Evolutionary conservation across 768 basidiomycete species (phyloP).

Genomic region (Trametes cubensis): DNA sequence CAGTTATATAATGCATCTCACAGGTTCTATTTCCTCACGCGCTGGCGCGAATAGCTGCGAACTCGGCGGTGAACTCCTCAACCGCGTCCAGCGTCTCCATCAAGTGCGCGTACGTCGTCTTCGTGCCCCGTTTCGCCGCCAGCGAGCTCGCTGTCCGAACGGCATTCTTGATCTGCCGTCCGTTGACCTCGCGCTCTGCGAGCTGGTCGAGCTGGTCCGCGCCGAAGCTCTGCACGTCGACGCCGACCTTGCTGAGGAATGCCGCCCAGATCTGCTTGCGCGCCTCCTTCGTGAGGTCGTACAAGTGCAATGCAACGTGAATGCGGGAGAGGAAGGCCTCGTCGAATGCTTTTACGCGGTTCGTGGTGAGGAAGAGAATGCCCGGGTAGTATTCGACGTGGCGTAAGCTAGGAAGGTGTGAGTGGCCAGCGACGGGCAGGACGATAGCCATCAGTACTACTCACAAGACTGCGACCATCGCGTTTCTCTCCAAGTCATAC

Average conservation of each 20-base stretch:
- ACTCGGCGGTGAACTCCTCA: constrained; percentile 43
- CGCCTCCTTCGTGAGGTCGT: constrained; percentile 30
- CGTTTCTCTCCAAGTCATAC: constrained; percentile 64
- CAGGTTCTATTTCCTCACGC: too few species aligned
- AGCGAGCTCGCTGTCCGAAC: constrained; percentile 63
- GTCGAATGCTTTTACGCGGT: constrained; percentile 55
- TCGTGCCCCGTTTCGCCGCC: constrained; percentile 49
- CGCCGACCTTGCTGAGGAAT: constrained; percentile 26
- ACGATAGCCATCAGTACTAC: not conserved
- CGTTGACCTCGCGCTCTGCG: constrained; percentile 57
- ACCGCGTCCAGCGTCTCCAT: constrained; percentile 62
- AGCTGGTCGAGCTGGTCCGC: constrained; percentile 45
- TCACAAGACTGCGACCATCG: constrained; percentile 64
- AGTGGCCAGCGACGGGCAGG: too few species aligned
- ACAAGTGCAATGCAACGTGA: constrained; percentile 48
- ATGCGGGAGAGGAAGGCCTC: constrained; percentile 70
- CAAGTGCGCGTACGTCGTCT: constrained; percentile 51
- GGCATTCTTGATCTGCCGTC: constrained; percentile 70
- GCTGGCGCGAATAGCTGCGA: constrained; percentile 10
- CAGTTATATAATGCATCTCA: too few species aligned
- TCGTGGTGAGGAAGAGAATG: constrained; percentile 44
- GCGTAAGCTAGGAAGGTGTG: constrained; percentile 22
- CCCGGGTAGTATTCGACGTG: constrained; percentile 35
- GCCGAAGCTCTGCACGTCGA: constrained; percentile 32
- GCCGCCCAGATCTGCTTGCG: constrained; percentile 1